Evolutionary conservation across 495 filamentous ascomycete genomes (phyloP).

Genomic region (Tuber microsphaerosporum): DNA sequence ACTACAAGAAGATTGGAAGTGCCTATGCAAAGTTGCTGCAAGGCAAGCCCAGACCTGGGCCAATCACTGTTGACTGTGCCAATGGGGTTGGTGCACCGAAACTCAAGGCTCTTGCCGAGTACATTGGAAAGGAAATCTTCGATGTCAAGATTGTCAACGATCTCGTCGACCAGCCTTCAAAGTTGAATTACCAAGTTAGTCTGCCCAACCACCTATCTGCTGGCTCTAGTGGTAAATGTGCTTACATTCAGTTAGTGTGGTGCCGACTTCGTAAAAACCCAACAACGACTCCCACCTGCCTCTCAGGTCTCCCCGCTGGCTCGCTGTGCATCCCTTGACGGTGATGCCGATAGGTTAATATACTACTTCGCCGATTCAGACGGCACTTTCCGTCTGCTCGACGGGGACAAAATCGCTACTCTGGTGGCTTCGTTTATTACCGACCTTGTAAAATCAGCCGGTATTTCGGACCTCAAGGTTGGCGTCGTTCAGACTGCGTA

Average conservation of each 20-base stretch:
- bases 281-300: constrained; percentile 78
- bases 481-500: constrained; percentile 96
- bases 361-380: constrained; percentile 89
- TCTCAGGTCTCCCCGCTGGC: constrained; percentile 68
- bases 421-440: constrained; percentile 90
- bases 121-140: constrained; percentile 61
- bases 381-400: constrained; percentile 76
- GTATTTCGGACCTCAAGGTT: constrained; percentile 72
- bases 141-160: constrained; percentile 87
- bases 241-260: constrained; percentile 58
- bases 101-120: constrained; percentile 76
- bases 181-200: constrained; percentile 76
- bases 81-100: constrained; percentile 96
- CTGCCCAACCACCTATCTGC: not conserved
- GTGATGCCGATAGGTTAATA: constrained; percentile 88
- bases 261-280: constrained; percentile 95
- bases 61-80: constrained; percentile 84
- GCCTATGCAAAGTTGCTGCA: constrained; percentile 78
- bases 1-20: constrained; percentile 80
- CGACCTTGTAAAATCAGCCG: constrained; percentile 72
- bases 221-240: not conserved
- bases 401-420: constrained; percentile 94
- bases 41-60: constrained; percentile 58
- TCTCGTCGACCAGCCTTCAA: constrained; percentile 77
- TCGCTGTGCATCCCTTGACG: constrained; percentile 86